Evolutionary conservation across 1,139 yeast species (phyloP), one percentile per base, ranked within the genome.

Genomic region (Hanseniaspora sp.): DNA sequence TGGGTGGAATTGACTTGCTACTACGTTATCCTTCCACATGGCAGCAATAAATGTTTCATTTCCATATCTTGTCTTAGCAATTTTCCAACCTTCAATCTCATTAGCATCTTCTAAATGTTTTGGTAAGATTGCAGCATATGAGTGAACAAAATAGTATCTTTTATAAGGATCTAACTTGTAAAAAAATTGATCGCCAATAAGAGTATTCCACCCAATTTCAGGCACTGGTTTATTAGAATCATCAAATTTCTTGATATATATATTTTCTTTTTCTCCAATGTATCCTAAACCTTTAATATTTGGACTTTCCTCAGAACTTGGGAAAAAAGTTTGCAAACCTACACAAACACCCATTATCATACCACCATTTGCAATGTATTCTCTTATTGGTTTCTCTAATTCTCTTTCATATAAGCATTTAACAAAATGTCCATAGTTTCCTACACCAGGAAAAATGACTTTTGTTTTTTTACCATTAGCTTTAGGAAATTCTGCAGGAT

Each of bases 1-100:
- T 7, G 98, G 98, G 69, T 92, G 98, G 69, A 92, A 92, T 68
- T 92, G 98, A 1, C 97, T 92, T 46, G 96, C 95, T 69, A 92
- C 86, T 23, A 90, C 74, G 59, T 87, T 88, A 57, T 76, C 85
- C 63, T 76, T 82, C 29, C 82, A 71, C 33, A 87, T 68, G 0
- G 96, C 94, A n/a, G 97, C 95, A 56, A 92, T 71, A 62, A 88
- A 92, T 53, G 71, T 74, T 67, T 92, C 94, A 29, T 80, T 73
- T 1, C 95, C 95, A 67, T 92, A 92, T 54, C 71, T 74, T 1
- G 94, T 77, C 51, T 77, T 71, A 1, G 90, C 88, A 57, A 84
- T 74, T 48, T 79, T 78, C 96, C 96, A 92, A 12, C 95, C 96
- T 43, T 67, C 61, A n/a, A 54, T 49, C 30, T 54, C 52, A 43